Percentiles rank a stretch among this genome's conserved stretches.
These are phyloP conservation scores for Daucus carota DNA, from an alignment of 129 eudicot genomes.

Conservation along the genomic window DH1_v3.0 NC_030381.2:3036501-3037000, in stretches of 20 bases:
- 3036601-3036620: not conserved
- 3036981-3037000: conserved; percentile 55
- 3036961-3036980: conserved; percentile 71
- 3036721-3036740: conserved; percentile 49
- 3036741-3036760: conserved; percentile 30
- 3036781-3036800: conserved; percentile 71
- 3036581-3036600: not conserved
- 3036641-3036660: not conserved
- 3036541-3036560: not conserved
- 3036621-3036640: not conserved
- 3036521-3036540: not conserved
- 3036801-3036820: conserved; percentile 54
- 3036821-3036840: conserved; percentile 29
- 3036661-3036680: not conserved
- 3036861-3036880: conserved; percentile 65
- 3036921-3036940: conserved; percentile 86
- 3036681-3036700: conserved; percentile 32
- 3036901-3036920: conserved; percentile 94
- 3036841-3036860: conserved; percentile 49
- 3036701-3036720: conserved; percentile 65
- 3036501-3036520: not conserved
- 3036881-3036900: conserved; percentile 49
- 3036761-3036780: conserved; percentile 41
- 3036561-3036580: not conserved
- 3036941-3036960: conserved; percentile 64